These are phyloP conservation scores for Phytophthora cryptogea DNA, from an alignment of 352 stramenopile species.

Conservation along the genomic window DNA sequence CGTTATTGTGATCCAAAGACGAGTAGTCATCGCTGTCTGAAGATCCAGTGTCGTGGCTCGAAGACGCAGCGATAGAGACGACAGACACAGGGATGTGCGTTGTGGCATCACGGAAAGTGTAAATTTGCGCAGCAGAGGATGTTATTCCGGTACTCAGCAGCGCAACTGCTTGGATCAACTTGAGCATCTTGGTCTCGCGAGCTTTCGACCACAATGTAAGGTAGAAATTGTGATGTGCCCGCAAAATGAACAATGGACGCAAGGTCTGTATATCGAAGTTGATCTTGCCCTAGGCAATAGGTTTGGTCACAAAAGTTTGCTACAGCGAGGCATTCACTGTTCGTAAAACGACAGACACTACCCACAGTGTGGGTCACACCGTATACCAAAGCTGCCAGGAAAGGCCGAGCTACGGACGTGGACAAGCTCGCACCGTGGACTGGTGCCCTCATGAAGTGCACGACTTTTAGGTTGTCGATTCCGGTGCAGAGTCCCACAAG, in stretches of 20 bases:
- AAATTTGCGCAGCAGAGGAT: constrained; percentile 12
- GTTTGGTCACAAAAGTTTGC: constrained; percentile 9
- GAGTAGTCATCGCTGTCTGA: constrained; percentile 8
- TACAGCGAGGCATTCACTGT: background rate
- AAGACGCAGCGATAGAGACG: background rate
- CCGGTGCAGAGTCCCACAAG: constrained; percentile 16
- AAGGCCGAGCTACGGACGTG: background rate
- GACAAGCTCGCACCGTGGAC: background rate
- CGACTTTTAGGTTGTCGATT: constrained; percentile 8
- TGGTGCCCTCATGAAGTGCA: background rate
- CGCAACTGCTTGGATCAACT: constrained; percentile 4
- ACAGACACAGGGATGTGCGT: background rate
- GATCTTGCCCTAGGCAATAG: background rate
- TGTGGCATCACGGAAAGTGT: constrained; percentile 3
- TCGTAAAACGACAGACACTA: constrained; percentile 6
- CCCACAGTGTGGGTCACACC: too few relatives aligned
- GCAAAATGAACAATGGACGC: constrained; percentile 10
- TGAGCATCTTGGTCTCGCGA: constrained; percentile 4
- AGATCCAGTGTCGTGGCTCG: background rate
- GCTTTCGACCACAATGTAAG: too few relatives aligned
- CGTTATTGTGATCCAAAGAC: background rate
- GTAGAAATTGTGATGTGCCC: background rate
- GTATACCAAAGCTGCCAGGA: constrained; percentile 12
- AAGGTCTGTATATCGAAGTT: background rate
- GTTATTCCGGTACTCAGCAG: constrained; percentile 7